Conservation (phyloP, 768 basidiomycete species). For the Suillus luteus region DNA sequence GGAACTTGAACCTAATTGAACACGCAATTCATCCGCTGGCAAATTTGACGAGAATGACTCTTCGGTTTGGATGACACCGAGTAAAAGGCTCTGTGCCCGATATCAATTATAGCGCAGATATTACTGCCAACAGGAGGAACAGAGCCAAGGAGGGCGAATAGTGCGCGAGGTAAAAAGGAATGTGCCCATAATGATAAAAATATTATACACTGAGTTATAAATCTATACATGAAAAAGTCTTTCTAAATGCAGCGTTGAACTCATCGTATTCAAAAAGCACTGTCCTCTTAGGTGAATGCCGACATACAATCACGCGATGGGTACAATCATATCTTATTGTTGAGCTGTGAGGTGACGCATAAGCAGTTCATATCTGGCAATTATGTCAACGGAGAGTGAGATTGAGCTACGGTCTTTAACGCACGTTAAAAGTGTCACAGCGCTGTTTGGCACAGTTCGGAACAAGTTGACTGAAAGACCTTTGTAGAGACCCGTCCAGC, state of each 20-base stretch:
- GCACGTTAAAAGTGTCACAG: slow-evolving; percentile 81
- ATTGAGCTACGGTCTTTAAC: slow-evolving; percentile 2
- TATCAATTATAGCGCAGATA: slow-evolving; percentile 3
- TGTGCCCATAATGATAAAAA: not conserved
- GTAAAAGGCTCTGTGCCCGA: not conserved
- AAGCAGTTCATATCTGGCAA: slow-evolving; percentile 32
- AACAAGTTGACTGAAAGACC: slow-evolving; percentile 93
- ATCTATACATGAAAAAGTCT: slow-evolving; percentile 9
- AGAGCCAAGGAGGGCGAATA: not conserved
- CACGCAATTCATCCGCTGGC: not conserved
- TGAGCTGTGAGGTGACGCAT: slow-evolving; percentile 34
- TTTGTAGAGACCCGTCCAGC: slow-evolving; percentile 88
- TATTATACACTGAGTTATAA: slow-evolving; percentile 18
- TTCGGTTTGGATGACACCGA: not conserved
- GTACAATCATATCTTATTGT: slow-evolving; percentile 1
- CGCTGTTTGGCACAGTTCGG: slow-evolving; percentile 94
- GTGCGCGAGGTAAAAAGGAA: not conserved
- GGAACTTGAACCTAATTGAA: not conserved
- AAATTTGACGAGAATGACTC: not conserved
- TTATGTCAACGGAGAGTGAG: slow-evolving; percentile 12
- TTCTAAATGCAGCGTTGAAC: slow-evolving; percentile 22
- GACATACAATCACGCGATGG: not conserved
- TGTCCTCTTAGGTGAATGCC: slow-evolving; percentile 9
- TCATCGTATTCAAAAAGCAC: not conserved
- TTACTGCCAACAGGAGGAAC: not conserved